A percentile compares a stretch with the other conserved stretches of the same genome.
Evolutionary conservation across 2,329 filamentous ascomycete species (phyloP).

Genomic region (Fonsecaea pedrosoi): DNA sequence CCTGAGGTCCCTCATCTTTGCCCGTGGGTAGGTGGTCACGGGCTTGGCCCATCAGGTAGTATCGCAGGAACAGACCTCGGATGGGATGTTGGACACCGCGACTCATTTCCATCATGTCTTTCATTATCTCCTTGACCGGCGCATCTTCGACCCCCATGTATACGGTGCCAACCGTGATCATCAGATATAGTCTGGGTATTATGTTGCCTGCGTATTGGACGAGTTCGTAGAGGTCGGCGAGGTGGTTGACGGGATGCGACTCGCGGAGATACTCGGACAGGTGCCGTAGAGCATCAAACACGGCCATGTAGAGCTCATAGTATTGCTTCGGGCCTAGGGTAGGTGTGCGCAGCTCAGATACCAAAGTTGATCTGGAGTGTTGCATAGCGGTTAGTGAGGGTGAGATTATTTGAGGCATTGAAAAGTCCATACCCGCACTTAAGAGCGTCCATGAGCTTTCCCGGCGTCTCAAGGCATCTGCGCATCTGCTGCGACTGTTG

Average conservation of each 20-base stretch:
- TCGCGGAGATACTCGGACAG: slow-evolving; percentile 95
- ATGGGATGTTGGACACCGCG: slow-evolving; percentile 96
- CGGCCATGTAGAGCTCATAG: slow-evolving; percentile 99
- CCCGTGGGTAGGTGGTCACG: slow-evolving; percentile 84
- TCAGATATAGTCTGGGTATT: slow-evolving; percentile 92
- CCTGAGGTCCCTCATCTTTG: slow-evolving; percentile 86
- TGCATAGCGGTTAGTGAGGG: slow-evolving; percentile 35
- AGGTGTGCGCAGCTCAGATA: slow-evolving; percentile 97
- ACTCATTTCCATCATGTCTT: slow-evolving; percentile 99
- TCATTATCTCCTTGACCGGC: slow-evolving; percentile 99
- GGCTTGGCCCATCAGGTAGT: slow-evolving; percentile 94
- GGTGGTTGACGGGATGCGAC: slow-evolving; percentile 95
- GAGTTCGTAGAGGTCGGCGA: slow-evolving; percentile 96
- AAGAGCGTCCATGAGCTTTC: slow-evolving; percentile 98
- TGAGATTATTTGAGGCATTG: slow-evolving; percentile 21
- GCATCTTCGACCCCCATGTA: slow-evolving; percentile 99
- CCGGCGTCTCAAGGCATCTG: slow-evolving; percentile 93
- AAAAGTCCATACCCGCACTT: slow-evolving; percentile 86
- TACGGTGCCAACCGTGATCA: slow-evolving; percentile 98
- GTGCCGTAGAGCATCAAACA: slow-evolving; percentile 96
- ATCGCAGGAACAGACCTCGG: slow-evolving; percentile 90
- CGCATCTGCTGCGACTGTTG: slow-evolving; percentile 98
- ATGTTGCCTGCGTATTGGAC: slow-evolving; percentile 99
- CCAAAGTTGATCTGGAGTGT: slow-evolving; percentile 80
- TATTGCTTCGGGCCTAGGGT: slow-evolving; percentile 99